Evolutionary conservation across 1,139 yeast species (phyloP).

Genomic region (Hansenula sp.): DNA sequence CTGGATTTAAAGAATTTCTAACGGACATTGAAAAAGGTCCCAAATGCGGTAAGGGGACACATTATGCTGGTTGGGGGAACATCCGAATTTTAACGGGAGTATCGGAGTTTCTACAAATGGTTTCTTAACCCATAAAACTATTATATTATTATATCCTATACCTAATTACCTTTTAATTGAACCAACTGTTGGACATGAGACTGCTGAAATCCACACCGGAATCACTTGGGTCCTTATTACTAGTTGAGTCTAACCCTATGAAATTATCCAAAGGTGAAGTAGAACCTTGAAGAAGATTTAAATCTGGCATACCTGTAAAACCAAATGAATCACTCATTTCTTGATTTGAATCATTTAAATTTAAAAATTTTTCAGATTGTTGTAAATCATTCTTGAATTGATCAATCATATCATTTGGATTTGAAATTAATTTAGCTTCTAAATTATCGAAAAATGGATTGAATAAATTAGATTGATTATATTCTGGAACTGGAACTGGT

Average conservation of each 20-base stretch:
- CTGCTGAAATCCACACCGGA: background rate
- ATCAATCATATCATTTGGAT: background rate
- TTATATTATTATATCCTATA: background rate
- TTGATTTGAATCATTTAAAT: background rate
- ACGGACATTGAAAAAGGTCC: too few species aligned
- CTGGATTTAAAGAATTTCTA: background rate
- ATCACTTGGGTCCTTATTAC: too few species aligned
- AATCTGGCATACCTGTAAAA: background rate
- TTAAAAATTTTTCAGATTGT: background rate
- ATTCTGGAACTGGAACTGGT: background rate
- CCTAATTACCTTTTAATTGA: background rate
- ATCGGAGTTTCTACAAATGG: background rate
- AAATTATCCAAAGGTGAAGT: background rate
- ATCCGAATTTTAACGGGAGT: slow-evolving; percentile 1
- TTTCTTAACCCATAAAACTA: background rate
- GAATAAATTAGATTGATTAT: background rate
- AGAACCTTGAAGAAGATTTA: background rate
- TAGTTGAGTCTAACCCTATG: background rate
- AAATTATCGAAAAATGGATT: slow-evolving; percentile 2
- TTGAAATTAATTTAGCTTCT: background rate
- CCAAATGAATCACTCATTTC: background rate
- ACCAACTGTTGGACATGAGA: slow-evolving; percentile 1
- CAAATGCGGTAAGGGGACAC: too few species aligned
- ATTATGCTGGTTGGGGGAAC: background rate
- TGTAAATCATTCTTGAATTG: background rate